phyloP scores from a whole-genome alignment of 73 alveolate species.

The Paramecium caudatum region DNA sequence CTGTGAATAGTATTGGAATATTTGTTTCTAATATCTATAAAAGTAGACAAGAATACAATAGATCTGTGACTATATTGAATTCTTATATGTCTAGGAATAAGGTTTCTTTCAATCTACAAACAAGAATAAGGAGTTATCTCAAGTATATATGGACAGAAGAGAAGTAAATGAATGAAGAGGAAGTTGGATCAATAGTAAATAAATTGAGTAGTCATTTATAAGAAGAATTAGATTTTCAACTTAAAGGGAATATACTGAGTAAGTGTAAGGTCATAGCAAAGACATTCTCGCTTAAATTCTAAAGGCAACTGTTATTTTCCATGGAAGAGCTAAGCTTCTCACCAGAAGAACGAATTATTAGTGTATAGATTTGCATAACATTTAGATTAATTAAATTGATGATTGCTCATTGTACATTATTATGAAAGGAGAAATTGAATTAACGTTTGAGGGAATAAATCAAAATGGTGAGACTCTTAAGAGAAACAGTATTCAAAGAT shows the following conservation, averaged over 20 bases:
- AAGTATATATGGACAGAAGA: slow-evolving; percentile 85
- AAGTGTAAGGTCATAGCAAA: slow-evolving; percentile 80
- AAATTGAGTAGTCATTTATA: slow-evolving; percentile 81
- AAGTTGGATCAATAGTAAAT: slow-evolving; percentile 82
- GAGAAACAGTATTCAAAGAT: slow-evolving; percentile 76
- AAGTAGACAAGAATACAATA: slow-evolving; percentile 82
- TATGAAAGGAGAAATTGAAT: slow-evolving; percentile 84
- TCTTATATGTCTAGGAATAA: slow-evolving; percentile 82
- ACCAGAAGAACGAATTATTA: slow-evolving; percentile 83
- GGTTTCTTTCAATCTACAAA: slow-evolving; percentile 82
- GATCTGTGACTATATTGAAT: slow-evolving; percentile 83
- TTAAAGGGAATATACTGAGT: slow-evolving; percentile 82
- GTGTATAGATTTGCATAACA: slow-evolving; percentile 10
- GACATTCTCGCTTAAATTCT: slow-evolving; percentile 77
- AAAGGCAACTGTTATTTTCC: slow-evolving; percentile 73
- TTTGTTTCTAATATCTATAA: slow-evolving; percentile 80
- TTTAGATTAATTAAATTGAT: slow-evolving; percentile 78
- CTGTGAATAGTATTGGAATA: slow-evolving; percentile 89
- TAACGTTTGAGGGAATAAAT: slow-evolving; percentile 79
- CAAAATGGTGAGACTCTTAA: slow-evolving; percentile 35
- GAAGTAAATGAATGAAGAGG: slow-evolving; percentile 83
- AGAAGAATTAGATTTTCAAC: slow-evolving; percentile 78
- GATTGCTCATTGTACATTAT: slow-evolving; percentile 84
- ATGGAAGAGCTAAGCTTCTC: slow-evolving; percentile 83
- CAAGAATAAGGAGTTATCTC: slow-evolving; percentile 83